phyloP scores from a whole-genome alignment of 192 early-diverging fungal species.

The Diversispora eburnea region DNA sequence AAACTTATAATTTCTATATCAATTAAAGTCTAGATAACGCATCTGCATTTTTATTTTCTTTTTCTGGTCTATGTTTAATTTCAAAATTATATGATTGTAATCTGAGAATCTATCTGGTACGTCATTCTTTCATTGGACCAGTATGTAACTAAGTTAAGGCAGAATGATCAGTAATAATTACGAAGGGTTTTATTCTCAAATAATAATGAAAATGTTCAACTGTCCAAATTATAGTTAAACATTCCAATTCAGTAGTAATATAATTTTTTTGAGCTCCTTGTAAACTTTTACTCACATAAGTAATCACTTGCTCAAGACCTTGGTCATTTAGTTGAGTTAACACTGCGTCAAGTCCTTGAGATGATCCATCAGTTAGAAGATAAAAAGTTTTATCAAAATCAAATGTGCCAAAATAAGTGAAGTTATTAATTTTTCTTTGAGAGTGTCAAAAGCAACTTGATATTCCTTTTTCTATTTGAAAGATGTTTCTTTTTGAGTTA shows the following conservation, averaged over 20 bases:
- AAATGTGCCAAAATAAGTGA: conserved; percentile 32
- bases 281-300: conserved; percentile 26
- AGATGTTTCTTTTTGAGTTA: neutral
- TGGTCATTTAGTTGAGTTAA: conserved; percentile 33
- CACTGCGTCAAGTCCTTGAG: conserved; percentile 37
- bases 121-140: no score
- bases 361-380: conserved; percentile 41
- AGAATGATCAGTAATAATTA: no score
- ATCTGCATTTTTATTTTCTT: no score
- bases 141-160: no score
- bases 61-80: no score
- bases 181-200: neutral
- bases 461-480: neutral
- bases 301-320: conserved; percentile 19
- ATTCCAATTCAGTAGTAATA: conserved; percentile 29
- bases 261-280: conserved; percentile 33
- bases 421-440: conserved; percentile 32
- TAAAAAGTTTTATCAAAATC: conserved; percentile 33
- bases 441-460: conserved; percentile 19
- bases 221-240: conserved; percentile 29
- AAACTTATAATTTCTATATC: no score
- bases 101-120: no score
- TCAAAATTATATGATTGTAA: no score
- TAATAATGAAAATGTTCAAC: conserved; percentile 32
- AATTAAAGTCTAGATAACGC: no score